A percentile compares a stretch with the other conserved stretches of the same genome.
phyloP scores from a whole-genome alignment of 768 basidiomycete genomes.

The Coprinopsis marcescibilis region DNA sequence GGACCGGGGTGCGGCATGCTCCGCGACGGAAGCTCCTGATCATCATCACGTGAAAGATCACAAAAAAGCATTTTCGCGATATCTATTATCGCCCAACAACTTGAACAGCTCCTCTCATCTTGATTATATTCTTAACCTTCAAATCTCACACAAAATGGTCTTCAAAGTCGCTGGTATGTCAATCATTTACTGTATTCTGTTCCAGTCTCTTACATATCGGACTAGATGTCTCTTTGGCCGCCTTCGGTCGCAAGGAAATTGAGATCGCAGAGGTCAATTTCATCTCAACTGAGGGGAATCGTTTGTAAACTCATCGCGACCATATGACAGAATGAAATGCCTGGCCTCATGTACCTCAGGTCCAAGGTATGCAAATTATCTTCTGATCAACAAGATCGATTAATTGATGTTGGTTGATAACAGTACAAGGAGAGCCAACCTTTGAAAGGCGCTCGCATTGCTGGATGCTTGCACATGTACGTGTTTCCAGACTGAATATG shows the following conservation, averaged over 20 bases:
- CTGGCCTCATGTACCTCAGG: slow-evolving; percentile 91
- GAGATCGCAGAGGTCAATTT: slow-evolving; percentile 89
- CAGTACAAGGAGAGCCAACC: slow-evolving; percentile 80
- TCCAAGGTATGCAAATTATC: slow-evolving; percentile 52
- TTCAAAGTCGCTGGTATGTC: slow-evolving; percentile 85
- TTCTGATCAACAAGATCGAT: slow-evolving; percentile 10
- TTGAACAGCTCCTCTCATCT: too few species aligned
- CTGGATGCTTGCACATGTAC: slow-evolving; percentile 96
- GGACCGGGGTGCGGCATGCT: too few species aligned
- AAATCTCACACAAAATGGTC: slow-evolving; percentile 46
- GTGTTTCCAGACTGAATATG: slow-evolving; percentile 17
- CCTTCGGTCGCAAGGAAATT: slow-evolving; percentile 99
- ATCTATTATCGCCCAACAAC: too few species aligned
- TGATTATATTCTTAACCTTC: slow-evolving; percentile 3
- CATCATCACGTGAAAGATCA: too few species aligned
- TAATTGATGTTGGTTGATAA: slow-evolving; percentile 18
- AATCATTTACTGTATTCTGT: neutral
- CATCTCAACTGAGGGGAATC: slow-evolving; percentile 14
- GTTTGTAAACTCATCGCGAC: slow-evolving; percentile 1
- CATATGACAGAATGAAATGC: slow-evolving; percentile 74
- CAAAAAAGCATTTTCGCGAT: too few species aligned
- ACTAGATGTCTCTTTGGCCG: slow-evolving; percentile 90
- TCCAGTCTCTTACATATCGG: slow-evolving; percentile 11
- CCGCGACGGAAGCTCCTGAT: too few species aligned
- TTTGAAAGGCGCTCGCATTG: slow-evolving; percentile 91